Evolutionary conservation across 2,329 filamentous ascomycete species (phyloP).

Genomic region (Podosphaera fusca): DNA sequence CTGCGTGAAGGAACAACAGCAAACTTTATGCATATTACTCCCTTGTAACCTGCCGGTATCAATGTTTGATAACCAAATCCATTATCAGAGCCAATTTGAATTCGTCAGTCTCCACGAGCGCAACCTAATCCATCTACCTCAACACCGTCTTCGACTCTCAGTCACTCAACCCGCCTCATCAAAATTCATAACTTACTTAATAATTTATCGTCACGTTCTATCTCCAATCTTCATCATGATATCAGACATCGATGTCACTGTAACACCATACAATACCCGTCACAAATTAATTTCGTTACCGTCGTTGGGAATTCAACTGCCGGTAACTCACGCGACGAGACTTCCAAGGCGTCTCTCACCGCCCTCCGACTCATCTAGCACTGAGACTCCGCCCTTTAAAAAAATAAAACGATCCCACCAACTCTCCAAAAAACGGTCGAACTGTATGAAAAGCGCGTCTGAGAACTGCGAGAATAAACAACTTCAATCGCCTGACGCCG

Average conservation of each 20-base stretch:
- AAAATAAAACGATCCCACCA: slow-evolving; percentile 61
- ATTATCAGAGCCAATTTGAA: background rate
- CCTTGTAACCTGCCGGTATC: background rate
- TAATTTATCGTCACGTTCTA: background rate
- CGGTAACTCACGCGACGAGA: slow-evolving; percentile 39
- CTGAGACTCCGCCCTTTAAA: slow-evolving; percentile 28
- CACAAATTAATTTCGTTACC: slow-evolving; percentile 86
- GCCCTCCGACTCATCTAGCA: slow-evolving; percentile 11
- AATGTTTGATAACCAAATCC: background rate
- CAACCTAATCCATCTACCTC: too few relatives aligned
- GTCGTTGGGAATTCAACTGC: slow-evolving; percentile 76
- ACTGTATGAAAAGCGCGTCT: slow-evolving; percentile 18
- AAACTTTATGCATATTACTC: background rate
- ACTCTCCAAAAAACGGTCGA: slow-evolving; percentile 21
- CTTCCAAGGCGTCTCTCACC: slow-evolving; percentile 21
- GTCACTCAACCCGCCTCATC: too few relatives aligned
- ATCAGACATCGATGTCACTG: slow-evolving; percentile 4
- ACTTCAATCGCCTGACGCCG: slow-evolving; percentile 45
- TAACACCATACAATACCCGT: slow-evolving; percentile 92
- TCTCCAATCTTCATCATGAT: slow-evolving; percentile 3
- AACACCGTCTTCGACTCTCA: too few relatives aligned
- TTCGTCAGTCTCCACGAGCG: too few relatives aligned
- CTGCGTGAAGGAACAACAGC: background rate
- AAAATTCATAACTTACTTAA: too few relatives aligned
- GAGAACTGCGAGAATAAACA: slow-evolving; percentile 49